phyloP scores from a whole-genome alignment of 202 grass and related monocot species.

The Carex sylvatica region DNA sequence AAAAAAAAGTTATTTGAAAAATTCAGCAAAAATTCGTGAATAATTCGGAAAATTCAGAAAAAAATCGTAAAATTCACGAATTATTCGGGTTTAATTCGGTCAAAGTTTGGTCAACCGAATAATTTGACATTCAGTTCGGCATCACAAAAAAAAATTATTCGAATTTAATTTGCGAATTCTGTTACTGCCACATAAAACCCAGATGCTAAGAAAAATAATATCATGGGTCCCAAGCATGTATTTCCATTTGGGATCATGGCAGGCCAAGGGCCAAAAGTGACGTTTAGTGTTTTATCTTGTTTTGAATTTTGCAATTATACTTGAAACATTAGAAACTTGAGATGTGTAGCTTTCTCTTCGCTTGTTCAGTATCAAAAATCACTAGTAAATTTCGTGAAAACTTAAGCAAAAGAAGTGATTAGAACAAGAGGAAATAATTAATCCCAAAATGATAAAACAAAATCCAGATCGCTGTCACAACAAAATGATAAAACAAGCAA shows the following conservation, averaged over 20 bases:
- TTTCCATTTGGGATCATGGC: background rate
- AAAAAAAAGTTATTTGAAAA: too few relatives aligned
- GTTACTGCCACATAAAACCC: background rate
- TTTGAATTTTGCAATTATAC: background rate
- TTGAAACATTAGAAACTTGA: constrained; percentile 1
- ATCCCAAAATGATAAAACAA: background rate
- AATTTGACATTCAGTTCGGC: too few relatives aligned
- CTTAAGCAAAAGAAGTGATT: background rate
- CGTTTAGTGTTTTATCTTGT: background rate
- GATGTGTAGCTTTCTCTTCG: constrained; percentile 3
- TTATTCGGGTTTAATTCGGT: too few relatives aligned
- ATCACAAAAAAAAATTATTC: too few relatives aligned
- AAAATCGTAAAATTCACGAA: too few relatives aligned
- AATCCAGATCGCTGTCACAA: constrained; percentile 2
- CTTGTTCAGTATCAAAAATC: background rate
- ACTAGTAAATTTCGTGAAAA: background rate
- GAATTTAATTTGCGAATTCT: too few relatives aligned
- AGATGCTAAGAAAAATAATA: background rate
- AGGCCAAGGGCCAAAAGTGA: background rate
- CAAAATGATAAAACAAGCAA: background rate
- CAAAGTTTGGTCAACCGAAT: too few relatives aligned
- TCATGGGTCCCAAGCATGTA: background rate
- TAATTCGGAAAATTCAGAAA: too few relatives aligned
- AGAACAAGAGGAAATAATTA: too few relatives aligned
- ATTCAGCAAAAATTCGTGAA: too few relatives aligned